phyloP scores from a whole-genome alignment of 352 stramenopile genomes.

The Lagenidium sp. region DNA sequence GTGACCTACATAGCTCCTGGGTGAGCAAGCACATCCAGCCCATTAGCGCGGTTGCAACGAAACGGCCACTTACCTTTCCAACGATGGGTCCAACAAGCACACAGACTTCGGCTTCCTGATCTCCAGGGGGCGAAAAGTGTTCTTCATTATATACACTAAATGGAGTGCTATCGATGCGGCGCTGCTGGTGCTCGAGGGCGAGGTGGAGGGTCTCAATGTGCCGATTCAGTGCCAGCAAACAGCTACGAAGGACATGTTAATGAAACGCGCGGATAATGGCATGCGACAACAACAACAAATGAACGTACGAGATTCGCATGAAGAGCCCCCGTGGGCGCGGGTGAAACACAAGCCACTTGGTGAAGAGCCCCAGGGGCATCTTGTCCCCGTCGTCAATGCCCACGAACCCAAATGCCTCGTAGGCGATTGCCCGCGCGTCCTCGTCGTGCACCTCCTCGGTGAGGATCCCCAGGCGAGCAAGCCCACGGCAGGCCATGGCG shows the following conservation, averaged over 20 bases:
- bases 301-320: slow-evolving; percentile 28
- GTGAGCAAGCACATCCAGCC: too few relatives aligned
- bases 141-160: slow-evolving; percentile 22
- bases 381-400: slow-evolving; percentile 52
- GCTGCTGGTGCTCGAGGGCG: slow-evolving; percentile 12
- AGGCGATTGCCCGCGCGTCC: slow-evolving; percentile 46
- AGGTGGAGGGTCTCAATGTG: slow-evolving; percentile 22
- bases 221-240: slow-evolving; percentile 30
- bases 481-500: slow-evolving; percentile 32
- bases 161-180: slow-evolving; percentile 4
- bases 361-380: slow-evolving; percentile 55
- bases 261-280: too few relatives aligned
- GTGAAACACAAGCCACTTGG: slow-evolving; percentile 62
- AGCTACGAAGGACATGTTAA: too few relatives aligned
- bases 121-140: slow-evolving; percentile 16
- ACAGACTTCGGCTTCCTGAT: slow-evolving; percentile 8
- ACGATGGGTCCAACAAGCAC: slow-evolving; percentile 34
- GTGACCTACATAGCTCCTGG: too few relatives aligned
- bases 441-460: slow-evolving; percentile 17
- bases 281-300: neutral
- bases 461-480: slow-evolving; percentile 26
- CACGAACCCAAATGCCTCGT: slow-evolving; percentile 59
- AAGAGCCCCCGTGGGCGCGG: slow-evolving; percentile 45
- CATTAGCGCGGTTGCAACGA: neutral
- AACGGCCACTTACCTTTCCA: slow-evolving; percentile 13